Base-by-base conservation (phyloP, 2,329 filamentous ascomycete species). In the Amylocarpus encephaloides region DNA sequence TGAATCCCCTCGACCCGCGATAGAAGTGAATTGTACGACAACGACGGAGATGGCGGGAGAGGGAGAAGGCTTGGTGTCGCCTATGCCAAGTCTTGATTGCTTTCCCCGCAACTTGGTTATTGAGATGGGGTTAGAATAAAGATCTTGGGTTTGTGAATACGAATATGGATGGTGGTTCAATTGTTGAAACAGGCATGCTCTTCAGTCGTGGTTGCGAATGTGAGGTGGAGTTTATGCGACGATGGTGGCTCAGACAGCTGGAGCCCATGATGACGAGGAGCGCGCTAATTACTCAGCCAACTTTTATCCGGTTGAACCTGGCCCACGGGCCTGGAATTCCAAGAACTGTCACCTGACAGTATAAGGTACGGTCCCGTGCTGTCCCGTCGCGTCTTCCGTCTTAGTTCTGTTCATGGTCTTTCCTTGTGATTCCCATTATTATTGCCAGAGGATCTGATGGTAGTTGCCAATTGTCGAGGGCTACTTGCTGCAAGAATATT, bases 191-290 rank as follows among this genome's bases (percentile, higher is more conserved):
- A 49, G 41, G 46, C 50, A 49, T 49, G 33, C 38, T 48, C 16
- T 30, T 13, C 15, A 29, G 11, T 12, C 15, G 12, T 26, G 22
- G 35, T 46, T 42, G 19, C 46, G 39, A 42, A 36, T 41, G 26
- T 19, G 30, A 36, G 19, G 13, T 47, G 22, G 33, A 26, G 29
- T 33, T 52, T 34, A 52, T 52, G 49, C 49, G 49, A 51, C 44
- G 30, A 40, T 26, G 16, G 44, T 44, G 50, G 50, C 34, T 45
- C 30, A 47, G 49, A 43, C 30, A 49, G 42, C 39, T 47, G n/a
- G 48, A 35, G 33, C 13, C 30, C 5, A 35, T 26, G 34, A 50
- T 46, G 48, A 50, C 48, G 48, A 33, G 19, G 39, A 38, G n/a
- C 39, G 38, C 10, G 38, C 26, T n/a, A 18, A 13, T 43, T 43